Base-by-base conservation (phyloP, 148 eudicot genomes). In the Amaranthus cruentus region DNA sequence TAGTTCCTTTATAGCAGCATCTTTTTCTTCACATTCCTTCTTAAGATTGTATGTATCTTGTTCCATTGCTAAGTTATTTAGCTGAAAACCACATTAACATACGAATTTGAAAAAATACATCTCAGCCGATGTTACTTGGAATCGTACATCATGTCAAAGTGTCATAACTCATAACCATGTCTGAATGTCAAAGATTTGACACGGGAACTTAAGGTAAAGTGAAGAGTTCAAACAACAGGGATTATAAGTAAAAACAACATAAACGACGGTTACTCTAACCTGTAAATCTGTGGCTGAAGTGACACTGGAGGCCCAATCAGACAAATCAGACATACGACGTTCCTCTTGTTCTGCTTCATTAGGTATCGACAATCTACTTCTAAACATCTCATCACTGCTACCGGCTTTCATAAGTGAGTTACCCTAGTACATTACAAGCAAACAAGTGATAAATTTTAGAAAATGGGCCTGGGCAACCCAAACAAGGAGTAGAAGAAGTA, bases 321-420 rank as follows among this genome's bases (percentile, higher is more conserved):
- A 91, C 81, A 88, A 74, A 82, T 89, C 96, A 76, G 97, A 94
- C 97, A 91, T 87, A 59, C 97, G 97, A 5, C 96, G 93, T 75
- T 94, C 97, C 78, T 91, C 97, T 79, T 82, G 97, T 75, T 88
- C 90, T 58, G 68, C 85, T 51, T 59, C 87, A 72, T 82, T 83
- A 47, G 84, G 66, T 42, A 78, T 64, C 21, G 81, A 76, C 4
- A 67, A 38, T 69, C 81, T 85, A 47, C 72, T 79, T 76, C 76
- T 82, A 28, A 82, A 72, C 79, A 83, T 71, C 54, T 85, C 90
- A 60, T 86, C 86, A 56, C 76, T 81, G 68, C 80, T 66, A 52
- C 68, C 73, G 47, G 69, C 76, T 75, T 78, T 87, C 38, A 46
- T 47, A 62, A 55, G 4, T 4, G 80, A 61, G 56, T 75, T 73